Evolutionary conservation across 2,329 filamentous ascomycete species (phyloP), one percentile per base, ranked within the genome.

Genomic region (Neocatenulostroma microsporum): DNA sequence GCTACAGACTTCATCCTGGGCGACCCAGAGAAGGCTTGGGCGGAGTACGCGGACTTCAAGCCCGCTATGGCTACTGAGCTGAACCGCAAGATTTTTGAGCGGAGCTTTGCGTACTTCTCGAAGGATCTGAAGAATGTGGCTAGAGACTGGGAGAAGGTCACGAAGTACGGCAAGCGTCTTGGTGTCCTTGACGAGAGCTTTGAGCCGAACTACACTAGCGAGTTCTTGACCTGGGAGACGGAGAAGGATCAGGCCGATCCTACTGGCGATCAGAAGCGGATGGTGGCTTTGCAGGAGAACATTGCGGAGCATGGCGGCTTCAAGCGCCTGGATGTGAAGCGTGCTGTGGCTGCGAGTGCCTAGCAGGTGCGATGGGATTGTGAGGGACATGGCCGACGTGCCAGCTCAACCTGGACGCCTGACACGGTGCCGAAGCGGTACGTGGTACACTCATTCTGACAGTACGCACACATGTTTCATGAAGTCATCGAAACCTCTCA

Each of bases 41-140:
- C 66, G 10, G 78, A 82, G 53, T 85, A 84, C 55, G 69, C 81
- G 47, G 78, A 78, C 51, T 74, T 82, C 64, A 87, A 86, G 64
- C 78, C 81, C 3, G 69, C 69, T 48, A 82, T 86, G 78, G 74
- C 68, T 28, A 76, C 76, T 0, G 54, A 66, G 1, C 73, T 85
- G 39, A 84, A 86, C 67, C 73, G 75, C 50, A 84, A 85, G 70
- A 85, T 87, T 61, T 86, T 83, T 52, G 81, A 86, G 70, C 77
- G 82, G 42, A 82, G 77, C 50, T 87, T 76, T 51, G 81, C 82
- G 14, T 86, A 85, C 68, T 83, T 86, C 60, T 82, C 76, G 40
- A 71, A 71, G 46, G 81, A 86, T 48, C 55, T 86, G 46, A 80
- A 83, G 73, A 87, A 87, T 48, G 82, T 87, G 5, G 49, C 61